phyloP scores from a whole-genome alignment of 2,329 filamentous ascomycete genomes.

The Elsinoe perseae region DNA sequence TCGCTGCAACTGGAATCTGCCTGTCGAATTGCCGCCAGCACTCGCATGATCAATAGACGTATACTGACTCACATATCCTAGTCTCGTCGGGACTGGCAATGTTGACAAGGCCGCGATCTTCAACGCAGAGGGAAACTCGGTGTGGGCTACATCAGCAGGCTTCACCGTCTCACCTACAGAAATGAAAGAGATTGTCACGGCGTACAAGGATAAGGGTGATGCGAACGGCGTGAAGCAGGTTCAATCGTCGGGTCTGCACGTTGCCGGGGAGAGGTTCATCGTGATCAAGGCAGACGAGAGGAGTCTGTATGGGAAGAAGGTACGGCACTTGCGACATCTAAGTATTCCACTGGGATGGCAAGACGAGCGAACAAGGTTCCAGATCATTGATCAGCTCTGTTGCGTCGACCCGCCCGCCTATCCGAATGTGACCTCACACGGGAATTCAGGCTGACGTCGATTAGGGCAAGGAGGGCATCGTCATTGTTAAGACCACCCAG shows the following conservation, averaged over 20 bases:
- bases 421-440: too few species aligned
- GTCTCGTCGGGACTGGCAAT: slow-evolving; percentile 71
- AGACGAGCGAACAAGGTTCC: too few species aligned
- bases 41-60: neutral
- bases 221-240: slow-evolving; percentile 54
- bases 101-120: slow-evolving; percentile 81
- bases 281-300: slow-evolving; percentile 67
- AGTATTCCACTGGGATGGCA: neutral
- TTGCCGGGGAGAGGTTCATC: slow-evolving; percentile 72
- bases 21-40: neutral
- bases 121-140: slow-evolving; percentile 69
- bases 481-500: slow-evolving; percentile 78
- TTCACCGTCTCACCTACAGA: slow-evolving; percentile 59
- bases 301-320: slow-evolving; percentile 79
- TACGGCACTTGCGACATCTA: slow-evolving; percentile 33
- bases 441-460: neutral
- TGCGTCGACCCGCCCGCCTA: too few species aligned
- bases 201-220: slow-evolving; percentile 46
- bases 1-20: neutral
- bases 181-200: slow-evolving; percentile 47
- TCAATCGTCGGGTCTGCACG: slow-evolving; percentile 63
- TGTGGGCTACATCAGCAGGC: slow-evolving; percentile 63
- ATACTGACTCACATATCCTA: slow-evolving; percentile 32
- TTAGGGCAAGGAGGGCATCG: slow-evolving; percentile 70
- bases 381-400: too few species aligned